Evolutionary conservation across 305 asterid species (phyloP), one percentile per base, ranked within the genome.

Genomic region (Striga hermonthica): DNA sequence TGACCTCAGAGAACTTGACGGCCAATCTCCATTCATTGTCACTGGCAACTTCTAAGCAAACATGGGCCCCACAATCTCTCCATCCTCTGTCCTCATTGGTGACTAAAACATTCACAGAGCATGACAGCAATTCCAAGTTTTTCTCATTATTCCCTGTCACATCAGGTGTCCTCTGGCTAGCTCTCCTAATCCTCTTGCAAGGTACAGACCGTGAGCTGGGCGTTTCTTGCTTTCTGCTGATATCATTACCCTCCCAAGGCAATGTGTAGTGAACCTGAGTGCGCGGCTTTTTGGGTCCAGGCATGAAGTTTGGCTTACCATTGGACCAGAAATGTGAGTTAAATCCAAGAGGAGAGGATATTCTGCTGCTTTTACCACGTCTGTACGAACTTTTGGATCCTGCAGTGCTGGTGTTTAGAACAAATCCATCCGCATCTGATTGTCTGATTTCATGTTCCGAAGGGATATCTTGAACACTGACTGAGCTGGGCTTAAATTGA

Each of bases 281-380:
- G 31, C 93, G 77, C 55, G 89, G 96, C 79, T 71, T 86, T 84
- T 83, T 89, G 8, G 95, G 95, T 40, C 95, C 91, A 69, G 54
- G 65, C 50, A 72, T 57, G 58, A 73, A 62, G 44, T 77, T 74
- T 40, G 82, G 49, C 71, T 67, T 81, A 48, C 81, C 84, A 67
- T 76, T 82, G 67, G 78, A 47, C 87, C 83, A 78, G 16, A 63
- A 50, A 57, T 81, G 81, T 37, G 86, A 80, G 53, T 60, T 78
- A 60, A 78, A 78, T 44, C 79, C 75, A 47, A 65, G 66, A 13
- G 82, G 80, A 53, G 82, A 73, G 68, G 86, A 69, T 62, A 55
- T 68, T 9, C 78, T 54, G 65, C 66, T 74, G 75, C 73, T 79
- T 75, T 69, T 78, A 60, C 75, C 79, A 52, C 49, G 77, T 57